Percentiles rank a stretch among this genome's conserved stretches.
These are phyloP conservation scores for Penicillium sp. DNA, from an alignment of 2,329 filamentous ascomycete genomes.

Conservation along the genomic window DNA sequence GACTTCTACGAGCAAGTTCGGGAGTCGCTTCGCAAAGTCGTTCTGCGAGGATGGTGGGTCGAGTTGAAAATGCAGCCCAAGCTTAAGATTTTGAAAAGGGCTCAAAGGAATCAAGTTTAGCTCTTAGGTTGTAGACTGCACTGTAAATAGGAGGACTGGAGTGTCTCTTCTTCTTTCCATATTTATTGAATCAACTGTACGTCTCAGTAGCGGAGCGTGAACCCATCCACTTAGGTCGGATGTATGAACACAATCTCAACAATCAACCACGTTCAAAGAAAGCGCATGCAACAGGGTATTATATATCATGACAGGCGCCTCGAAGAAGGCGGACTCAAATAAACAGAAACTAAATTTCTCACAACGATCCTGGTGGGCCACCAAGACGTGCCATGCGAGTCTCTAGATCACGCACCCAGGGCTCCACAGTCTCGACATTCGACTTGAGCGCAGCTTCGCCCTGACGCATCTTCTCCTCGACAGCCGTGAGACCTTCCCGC, in stretches of 20 bases:
- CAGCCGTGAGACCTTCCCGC: slow-evolving; percentile 74
- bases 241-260: background rate
- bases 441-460: slow-evolving; percentile 68
- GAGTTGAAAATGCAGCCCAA: slow-evolving; percentile 54
- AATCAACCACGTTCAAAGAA: background rate
- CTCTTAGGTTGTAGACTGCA: background rate
- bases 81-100: slow-evolving; percentile 48
- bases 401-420: slow-evolving; percentile 86
- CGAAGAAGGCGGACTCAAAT: slow-evolving; percentile 5
- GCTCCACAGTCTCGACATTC: slow-evolving; percentile 82
- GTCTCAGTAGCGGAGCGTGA: background rate
- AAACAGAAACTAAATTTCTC: slow-evolving; percentile 1
- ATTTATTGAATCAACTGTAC: background rate
- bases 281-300: slow-evolving; percentile 25
- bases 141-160: background rate
- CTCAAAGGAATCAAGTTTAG: slow-evolving; percentile 1
- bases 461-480: slow-evolving; percentile 71
- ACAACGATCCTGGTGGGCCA: slow-evolving; percentile 24
- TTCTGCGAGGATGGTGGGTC: slow-evolving; percentile 55
- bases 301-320: slow-evolving; percentile 19
- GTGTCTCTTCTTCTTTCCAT: background rate
- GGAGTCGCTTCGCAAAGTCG: slow-evolving; percentile 23
- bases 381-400: slow-evolving; percentile 65
- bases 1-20: slow-evolving; percentile 27
- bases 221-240: background rate